phyloP scores from a whole-genome alignment of 805 yeast genomes.

The Dipodascopsis tothii region DNA sequence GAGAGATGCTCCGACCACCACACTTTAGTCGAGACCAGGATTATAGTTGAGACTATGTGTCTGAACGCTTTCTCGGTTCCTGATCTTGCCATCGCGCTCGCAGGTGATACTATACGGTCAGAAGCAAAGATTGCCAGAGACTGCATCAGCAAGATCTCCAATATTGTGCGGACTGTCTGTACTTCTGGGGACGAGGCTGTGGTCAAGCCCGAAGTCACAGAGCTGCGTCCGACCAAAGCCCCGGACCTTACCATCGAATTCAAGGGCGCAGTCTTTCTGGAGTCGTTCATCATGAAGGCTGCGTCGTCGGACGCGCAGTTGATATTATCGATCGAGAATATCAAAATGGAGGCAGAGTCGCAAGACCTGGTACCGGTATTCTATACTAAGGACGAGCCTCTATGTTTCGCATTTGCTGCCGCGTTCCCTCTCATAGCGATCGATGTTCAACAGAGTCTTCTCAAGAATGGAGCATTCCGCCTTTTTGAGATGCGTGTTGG shows the following conservation, averaged over 20 bases:
- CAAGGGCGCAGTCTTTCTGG: constrained; percentile 8
- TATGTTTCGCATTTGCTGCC: neutral
- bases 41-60: constrained; percentile 10
- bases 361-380: neutral
- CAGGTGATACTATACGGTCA: constrained; percentile 18
- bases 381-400: neutral
- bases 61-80: constrained; percentile 21
- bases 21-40: constrained; percentile 2
- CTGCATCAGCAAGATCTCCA: too few species aligned
- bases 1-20: neutral
- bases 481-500: neutral
- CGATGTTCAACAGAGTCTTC: neutral
- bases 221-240: too few species aligned
- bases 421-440: neutral
- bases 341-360: constrained; percentile 7
- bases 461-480: neutral
- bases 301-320: constrained; percentile 8
- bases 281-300: constrained; percentile 9
- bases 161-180: too few species aligned
- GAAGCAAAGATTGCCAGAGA: constrained; percentile 13
- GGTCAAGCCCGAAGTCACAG: neutral
- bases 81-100: constrained; percentile 15
- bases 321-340: constrained; percentile 8
- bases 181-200: neutral
- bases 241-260: constrained; percentile 1